Conservation (phyloP, 495 filamentous ascomycete species). For the Clavariopsis aquatica region DNA sequence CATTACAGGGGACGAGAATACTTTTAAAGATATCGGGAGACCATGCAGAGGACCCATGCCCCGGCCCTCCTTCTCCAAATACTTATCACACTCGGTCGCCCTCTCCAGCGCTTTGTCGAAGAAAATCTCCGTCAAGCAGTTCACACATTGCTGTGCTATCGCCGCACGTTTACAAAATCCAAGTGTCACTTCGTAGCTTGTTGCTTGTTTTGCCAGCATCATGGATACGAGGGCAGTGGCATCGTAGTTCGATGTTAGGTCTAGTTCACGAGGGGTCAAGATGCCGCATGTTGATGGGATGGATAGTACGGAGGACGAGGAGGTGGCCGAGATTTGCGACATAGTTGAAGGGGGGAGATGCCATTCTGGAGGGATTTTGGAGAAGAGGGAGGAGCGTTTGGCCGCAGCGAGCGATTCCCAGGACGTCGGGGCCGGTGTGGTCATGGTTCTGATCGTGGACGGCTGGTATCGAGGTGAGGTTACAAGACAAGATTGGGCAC, state of each 20-base stretch:
- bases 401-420: slow-evolving; percentile 29
- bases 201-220: slow-evolving; percentile 16
- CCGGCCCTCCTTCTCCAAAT: slow-evolving; percentile 51
- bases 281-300: slow-evolving; percentile 24
- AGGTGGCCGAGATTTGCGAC: slow-evolving; percentile 11
- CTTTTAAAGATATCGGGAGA: slow-evolving; percentile 55
- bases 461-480: too few relatives aligned
- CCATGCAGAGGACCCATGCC: slow-evolving; percentile 66
- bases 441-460: not conserved
- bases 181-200: slow-evolving; percentile 22
- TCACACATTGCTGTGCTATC: slow-evolving; percentile 37
- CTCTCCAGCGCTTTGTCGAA: slow-evolving; percentile 61
- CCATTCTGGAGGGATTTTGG: slow-evolving; percentile 30
- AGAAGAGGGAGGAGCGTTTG: slow-evolving; percentile 18
- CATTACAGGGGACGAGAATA: not conserved
- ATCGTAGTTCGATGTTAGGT: slow-evolving; percentile 30
- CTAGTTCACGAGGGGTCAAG: slow-evolving; percentile 25
- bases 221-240: slow-evolving; percentile 26
- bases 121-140: slow-evolving; percentile 68
- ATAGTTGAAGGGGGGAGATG: slow-evolving; percentile 21
- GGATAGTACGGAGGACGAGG: slow-evolving; percentile 14
- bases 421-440: slow-evolving; percentile 3
- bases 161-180: slow-evolving; percentile 41
- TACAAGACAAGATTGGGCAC: too few relatives aligned
- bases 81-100: slow-evolving; percentile 60